Evolutionary conservation across 768 basidiomycete genomes (phyloP).

Genomic region (Kwoniella europaea): DNA sequence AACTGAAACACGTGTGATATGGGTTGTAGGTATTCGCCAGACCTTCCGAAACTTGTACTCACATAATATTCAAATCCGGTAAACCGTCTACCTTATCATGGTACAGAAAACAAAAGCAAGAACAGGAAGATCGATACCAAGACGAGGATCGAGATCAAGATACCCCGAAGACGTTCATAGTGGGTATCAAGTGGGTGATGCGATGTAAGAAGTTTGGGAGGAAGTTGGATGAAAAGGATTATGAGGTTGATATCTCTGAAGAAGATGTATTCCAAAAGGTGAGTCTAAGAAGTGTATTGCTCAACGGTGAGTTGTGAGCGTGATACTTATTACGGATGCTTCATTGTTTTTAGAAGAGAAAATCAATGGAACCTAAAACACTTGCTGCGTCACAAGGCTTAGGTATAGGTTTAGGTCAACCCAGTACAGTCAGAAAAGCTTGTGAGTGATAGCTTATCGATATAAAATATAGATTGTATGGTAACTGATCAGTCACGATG

Average conservation of each 20-base stretch:
- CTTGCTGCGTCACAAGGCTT: conserved; percentile 18
- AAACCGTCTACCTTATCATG: conserved; percentile 54
- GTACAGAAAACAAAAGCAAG: conserved; percentile 46
- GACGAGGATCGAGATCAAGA: conserved; percentile 1
- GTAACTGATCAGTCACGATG: neutral
- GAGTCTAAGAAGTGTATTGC: conserved; percentile 1
- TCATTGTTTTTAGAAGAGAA: conserved; percentile 42
- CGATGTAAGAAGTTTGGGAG: conserved; percentile 53
- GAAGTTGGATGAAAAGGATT: conserved; percentile 45
- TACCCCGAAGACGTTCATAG: conserved; percentile 36
- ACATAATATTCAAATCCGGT: conserved; percentile 59
- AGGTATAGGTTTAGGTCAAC: conserved; percentile 3
- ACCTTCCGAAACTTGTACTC: conserved; percentile 54
- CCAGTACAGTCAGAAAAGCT: conserved; percentile 6
- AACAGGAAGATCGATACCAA: neutral
- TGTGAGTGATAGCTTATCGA: conserved; percentile 12
- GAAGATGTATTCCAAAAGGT: conserved; percentile 57
- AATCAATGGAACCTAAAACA: conserved; percentile 57
- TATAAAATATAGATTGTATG: too few species aligned
- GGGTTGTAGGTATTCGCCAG: conserved; percentile 48
- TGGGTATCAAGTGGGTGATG: conserved; percentile 59
- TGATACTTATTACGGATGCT: too few species aligned
- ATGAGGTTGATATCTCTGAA: conserved; percentile 43
- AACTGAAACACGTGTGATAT: neutral
- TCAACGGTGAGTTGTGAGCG: too few species aligned